These are phyloP conservation scores for Volvox reticuliferus DNA, from an alignment of 139 green algal genomes.

Conservation along the genomic window DNA sequence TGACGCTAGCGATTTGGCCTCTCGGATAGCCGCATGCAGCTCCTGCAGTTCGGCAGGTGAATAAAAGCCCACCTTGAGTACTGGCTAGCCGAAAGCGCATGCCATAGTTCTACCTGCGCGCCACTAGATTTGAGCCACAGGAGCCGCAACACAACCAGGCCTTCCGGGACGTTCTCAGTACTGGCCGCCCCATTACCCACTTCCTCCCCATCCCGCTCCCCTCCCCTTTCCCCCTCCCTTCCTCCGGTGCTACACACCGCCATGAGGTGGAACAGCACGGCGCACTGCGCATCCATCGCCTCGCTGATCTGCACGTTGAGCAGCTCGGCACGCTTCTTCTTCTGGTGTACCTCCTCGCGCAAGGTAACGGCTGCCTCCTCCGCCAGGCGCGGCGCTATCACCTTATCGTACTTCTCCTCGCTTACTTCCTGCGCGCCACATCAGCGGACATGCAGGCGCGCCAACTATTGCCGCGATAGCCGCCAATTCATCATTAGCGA, in stretches of 20 bases:
- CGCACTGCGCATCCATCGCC: conserved; percentile 53
- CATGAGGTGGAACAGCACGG: conserved; percentile 39
- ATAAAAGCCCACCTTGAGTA: too few species aligned
- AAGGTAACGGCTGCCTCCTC: conserved; percentile 33
- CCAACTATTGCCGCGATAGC: too few species aligned
- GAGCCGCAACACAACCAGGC: too few species aligned
- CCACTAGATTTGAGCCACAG: too few species aligned
- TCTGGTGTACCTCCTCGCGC: conserved; percentile 41
- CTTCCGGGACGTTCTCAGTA: too few species aligned
- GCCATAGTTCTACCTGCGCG: too few species aligned
- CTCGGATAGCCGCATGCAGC: conserved; percentile 45
- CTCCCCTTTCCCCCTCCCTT: not conserved
- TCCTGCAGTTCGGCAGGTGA: conserved; percentile 29
- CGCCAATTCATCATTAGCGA: too few species aligned
- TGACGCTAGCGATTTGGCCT: conserved; percentile 48
- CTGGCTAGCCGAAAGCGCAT: too few species aligned
- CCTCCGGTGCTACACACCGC: conserved; percentile 32
- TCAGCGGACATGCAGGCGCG: too few species aligned
- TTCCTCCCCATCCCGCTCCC: not conserved
- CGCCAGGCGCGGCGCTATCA: conserved; percentile 45
- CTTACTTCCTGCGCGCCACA: conserved; percentile 43
- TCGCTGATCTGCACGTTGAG: not conserved
- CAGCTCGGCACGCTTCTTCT: conserved; percentile 46
- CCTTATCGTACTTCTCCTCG: conserved; percentile 62
- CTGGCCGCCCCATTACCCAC: too few species aligned